Percentiles rank a stretch among this genome's conserved stretches.
Conservation (phyloP, 2,329 filamentous ascomycete species). For the Fusarium globosum region DNA sequence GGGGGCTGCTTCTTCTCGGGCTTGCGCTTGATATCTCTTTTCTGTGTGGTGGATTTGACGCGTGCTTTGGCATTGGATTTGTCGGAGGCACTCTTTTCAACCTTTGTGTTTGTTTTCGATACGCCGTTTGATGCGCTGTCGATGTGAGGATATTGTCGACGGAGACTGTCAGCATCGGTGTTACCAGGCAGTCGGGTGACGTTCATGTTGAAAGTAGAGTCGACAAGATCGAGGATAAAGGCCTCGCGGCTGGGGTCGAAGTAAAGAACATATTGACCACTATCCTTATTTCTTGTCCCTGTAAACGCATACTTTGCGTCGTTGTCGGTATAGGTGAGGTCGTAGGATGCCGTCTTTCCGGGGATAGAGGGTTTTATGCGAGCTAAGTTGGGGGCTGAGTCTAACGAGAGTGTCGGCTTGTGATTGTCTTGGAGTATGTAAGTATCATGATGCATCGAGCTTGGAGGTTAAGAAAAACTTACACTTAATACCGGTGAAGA, state of each 20-base stretch:
- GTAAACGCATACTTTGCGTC: slow-evolving; percentile 69
- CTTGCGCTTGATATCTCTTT: slow-evolving; percentile 48
- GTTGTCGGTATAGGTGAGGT: slow-evolving; percentile 65
- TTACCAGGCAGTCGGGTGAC: slow-evolving; percentile 76
- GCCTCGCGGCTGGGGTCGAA: slow-evolving; percentile 80
- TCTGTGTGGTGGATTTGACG: slow-evolving; percentile 41
- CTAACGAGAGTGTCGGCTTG: slow-evolving; percentile 64
- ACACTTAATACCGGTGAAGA: slow-evolving; percentile 72
- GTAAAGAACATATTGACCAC: slow-evolving; percentile 73
- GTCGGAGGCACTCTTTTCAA: slow-evolving; percentile 21
- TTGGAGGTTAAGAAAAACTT: slow-evolving; percentile 44
- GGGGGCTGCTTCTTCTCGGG: slow-evolving; percentile 52
- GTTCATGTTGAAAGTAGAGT: slow-evolving; percentile 90
- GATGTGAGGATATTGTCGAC: slow-evolving; percentile 75
- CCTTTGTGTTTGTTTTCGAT: slow-evolving; percentile 26
- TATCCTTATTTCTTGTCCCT: slow-evolving; percentile 67
- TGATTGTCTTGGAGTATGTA: slow-evolving; percentile 65
- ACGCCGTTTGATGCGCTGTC: slow-evolving; percentile 45
- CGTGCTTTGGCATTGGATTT: slow-evolving; percentile 43
- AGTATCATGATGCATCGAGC: neutral
- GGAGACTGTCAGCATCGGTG: slow-evolving; percentile 70
- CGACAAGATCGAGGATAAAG: slow-evolving; percentile 84
- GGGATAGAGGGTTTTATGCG: slow-evolving; percentile 63
- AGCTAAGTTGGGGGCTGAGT: slow-evolving; percentile 59
- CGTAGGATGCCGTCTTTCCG: slow-evolving; percentile 64